These are phyloP conservation scores for Cordyceps militaris DNA, from an alignment of 2,329 filamentous ascomycete genomes.

Conservation along the genomic window DNA sequence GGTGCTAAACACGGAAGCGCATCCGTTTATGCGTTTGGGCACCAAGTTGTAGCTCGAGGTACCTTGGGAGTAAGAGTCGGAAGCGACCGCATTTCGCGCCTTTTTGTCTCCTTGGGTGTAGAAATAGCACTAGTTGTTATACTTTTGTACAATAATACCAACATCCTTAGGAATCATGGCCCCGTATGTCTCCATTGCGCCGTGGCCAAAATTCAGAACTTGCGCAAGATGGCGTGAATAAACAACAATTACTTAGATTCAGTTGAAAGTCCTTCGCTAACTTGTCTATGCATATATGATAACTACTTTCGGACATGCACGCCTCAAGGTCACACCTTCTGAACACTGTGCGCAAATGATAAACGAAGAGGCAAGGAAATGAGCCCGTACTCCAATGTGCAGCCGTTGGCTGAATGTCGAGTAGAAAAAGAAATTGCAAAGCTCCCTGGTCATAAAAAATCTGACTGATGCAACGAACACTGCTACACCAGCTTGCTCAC, in stretches of 20 bases:
- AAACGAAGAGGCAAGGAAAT: neutral
- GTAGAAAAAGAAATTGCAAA: neutral
- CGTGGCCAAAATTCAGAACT: neutral
- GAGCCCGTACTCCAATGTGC: neutral
- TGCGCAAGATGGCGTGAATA: neutral
- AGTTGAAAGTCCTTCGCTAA: neutral
- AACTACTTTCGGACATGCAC: neutral
- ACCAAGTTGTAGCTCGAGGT: neutral
- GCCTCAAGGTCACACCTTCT: neutral
- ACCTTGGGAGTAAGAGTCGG: neutral
- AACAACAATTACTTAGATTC: neutral
- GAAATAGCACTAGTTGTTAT: neutral
- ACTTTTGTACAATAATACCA: neutral
- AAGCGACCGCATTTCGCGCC: neutral
- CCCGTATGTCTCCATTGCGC: neutral
- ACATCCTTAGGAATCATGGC: neutral
- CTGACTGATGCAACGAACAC: neutral
- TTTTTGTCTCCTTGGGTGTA: neutral
- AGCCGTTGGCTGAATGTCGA: neutral
- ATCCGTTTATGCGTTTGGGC: conserved; percentile 32
- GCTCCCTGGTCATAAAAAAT: neutral
- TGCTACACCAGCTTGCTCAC: neutral
- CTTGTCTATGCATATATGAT: neutral
- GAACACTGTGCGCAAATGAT: neutral
- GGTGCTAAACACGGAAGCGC: conserved; percentile 53